Evolutionary conservation across 2,329 filamentous ascomycete genomes (phyloP), one percentile per base, ranked within the genome.

Genomic region (Sphaceloma murrayae): DNA sequence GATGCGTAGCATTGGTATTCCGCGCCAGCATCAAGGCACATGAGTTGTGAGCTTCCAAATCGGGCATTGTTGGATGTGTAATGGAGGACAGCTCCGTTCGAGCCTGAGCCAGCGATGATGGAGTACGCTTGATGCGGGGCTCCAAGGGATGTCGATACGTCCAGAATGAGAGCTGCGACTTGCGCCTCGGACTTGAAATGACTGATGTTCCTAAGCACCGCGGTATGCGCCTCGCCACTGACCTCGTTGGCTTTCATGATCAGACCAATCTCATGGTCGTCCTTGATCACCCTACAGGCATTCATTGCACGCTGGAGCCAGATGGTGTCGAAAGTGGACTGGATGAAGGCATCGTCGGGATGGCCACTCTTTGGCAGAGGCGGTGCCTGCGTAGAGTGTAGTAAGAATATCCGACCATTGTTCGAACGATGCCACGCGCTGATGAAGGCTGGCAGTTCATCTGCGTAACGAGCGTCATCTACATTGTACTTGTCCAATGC

Each of bases 1-100:
- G 82, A 84, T 21, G 86, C 86, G 60, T 98, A 96, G 53, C 82
- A 80, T 38, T 78, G 67, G 64, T 79, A 94, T 62, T 96, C 89
- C 52, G 80, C 82, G 2, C 86, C 88, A 1, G 89, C 88, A 59
- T 98, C 89, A 3, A 98, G 69, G 14, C 93, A 79, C 22, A 96
- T 67, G 21, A 88, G 72, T 56, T 88, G 77, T 46, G 80, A 74
- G 18, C 80, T 77, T 2, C 66, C 65, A 13, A 96, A 73, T 1
- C 78, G 64, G 54, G 82, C 74, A 55, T 93, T 73, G 59, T 98
- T 96, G 43, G 74, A 76, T 32, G 75, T 74, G 61, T 98, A 98
- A 63, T 98, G 91, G 30, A 96, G 68, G 0, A 84, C 88, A 10
- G 82, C 79, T 4, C 83, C 87, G 57, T 91, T 91, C n/a, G 70